These are phyloP conservation scores for Rhododendron griersonianum DNA, from an alignment of 148 eudicot species.

Conservation along the genomic window DNA sequence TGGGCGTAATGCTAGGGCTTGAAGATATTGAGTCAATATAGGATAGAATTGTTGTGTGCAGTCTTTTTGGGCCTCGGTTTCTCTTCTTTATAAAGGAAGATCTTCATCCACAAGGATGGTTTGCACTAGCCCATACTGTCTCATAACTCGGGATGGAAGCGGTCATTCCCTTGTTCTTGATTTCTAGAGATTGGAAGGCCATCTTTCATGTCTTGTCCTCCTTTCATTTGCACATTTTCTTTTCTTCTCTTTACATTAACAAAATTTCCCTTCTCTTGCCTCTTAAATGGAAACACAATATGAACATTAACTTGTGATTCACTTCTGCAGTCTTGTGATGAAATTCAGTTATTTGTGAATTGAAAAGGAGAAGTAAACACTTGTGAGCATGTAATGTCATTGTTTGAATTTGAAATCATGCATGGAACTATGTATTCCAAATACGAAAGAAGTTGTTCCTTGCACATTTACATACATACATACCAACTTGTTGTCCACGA, in stretches of 20 bases:
- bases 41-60: not conserved
- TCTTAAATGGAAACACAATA: not conserved
- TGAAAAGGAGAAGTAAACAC: not conserved
- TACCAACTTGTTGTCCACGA: conserved; percentile 98
- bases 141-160: too few relatives aligned
- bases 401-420: not conserved
- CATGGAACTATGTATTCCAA: not conserved
- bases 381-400: not conserved
- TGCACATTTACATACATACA: not conserved
- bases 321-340: not conserved
- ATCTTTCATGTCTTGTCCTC: not conserved
- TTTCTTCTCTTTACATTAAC: not conserved
- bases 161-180: not conserved
- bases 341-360: not conserved
- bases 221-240: not conserved
- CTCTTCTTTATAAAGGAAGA: not conserved
- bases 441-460: not conserved
- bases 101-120: too few relatives aligned
- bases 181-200: not conserved
- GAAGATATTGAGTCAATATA: not conserved
- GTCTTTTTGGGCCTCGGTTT: not conserved
- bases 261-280: not conserved
- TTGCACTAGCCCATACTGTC: too few relatives aligned
- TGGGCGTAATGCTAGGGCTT: not conserved
- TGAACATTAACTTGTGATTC: not conserved